Conservation (phyloP, 2,329 filamentous ascomycete species). For the Xylaria digitata region DNA sequence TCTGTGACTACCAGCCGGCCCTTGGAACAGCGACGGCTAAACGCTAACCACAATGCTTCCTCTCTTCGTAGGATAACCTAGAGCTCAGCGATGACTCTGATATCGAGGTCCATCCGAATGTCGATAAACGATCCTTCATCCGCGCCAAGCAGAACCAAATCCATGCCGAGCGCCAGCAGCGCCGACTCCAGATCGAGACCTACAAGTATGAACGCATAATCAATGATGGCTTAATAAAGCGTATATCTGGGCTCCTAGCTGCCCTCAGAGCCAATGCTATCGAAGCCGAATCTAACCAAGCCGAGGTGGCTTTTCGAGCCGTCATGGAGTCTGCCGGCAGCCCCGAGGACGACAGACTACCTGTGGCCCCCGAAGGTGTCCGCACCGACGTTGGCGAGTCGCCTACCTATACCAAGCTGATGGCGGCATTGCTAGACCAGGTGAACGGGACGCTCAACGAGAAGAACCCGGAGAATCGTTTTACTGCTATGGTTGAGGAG, state of each 20-base stretch:
- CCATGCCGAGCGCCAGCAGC: slow-evolving; percentile 86
- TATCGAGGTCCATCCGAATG: slow-evolving; percentile 97
- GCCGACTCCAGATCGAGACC: slow-evolving; percentile 88
- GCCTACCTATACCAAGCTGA: slow-evolving; percentile 95
- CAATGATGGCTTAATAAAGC: slow-evolving; percentile 88
- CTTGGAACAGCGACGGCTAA: not conserved
- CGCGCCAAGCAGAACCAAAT: slow-evolving; percentile 98
- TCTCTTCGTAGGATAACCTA: slow-evolving; percentile 75
- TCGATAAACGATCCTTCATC: slow-evolving; percentile 98
- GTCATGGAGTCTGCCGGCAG: slow-evolving; percentile 84
- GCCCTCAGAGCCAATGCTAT: slow-evolving; percentile 79
- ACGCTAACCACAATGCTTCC: slow-evolving; percentile 31
- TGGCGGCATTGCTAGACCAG: slow-evolving; percentile 94
- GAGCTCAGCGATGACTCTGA: slow-evolving; percentile 99
- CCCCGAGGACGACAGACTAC: slow-evolving; percentile 78
- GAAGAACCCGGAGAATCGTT: slow-evolving; percentile 75
- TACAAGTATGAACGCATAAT: slow-evolving; percentile 92
- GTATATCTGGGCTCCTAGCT: slow-evolving; percentile 82
- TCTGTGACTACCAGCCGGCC: not conserved
- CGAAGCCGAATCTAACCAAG: slow-evolving; percentile 74
- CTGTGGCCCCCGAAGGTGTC: slow-evolving; percentile 80
- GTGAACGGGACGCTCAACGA: slow-evolving; percentile 87
- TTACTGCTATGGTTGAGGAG: slow-evolving; percentile 80
- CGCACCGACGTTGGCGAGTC: slow-evolving; percentile 78
- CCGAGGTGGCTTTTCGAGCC: slow-evolving; percentile 87